Conservation (phyloP, 2,329 filamentous ascomycete genomes). For the Colletotrichum sp. region DNA sequence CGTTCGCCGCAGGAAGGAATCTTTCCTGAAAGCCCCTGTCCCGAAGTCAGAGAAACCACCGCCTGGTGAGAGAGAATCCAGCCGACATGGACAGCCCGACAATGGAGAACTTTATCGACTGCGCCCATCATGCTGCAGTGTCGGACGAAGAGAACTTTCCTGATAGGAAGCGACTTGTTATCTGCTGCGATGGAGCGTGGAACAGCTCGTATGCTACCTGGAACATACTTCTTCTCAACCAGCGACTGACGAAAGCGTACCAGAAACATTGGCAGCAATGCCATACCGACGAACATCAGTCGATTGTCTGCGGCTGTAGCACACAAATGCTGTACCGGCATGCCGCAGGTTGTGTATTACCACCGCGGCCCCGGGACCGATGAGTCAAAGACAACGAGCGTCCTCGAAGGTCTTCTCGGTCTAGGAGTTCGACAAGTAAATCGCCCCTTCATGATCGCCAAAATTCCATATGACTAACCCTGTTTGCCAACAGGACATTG, state of each 20-base stretch:
- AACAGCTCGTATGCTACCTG: conserved; percentile 25
- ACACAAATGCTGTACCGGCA: conserved; percentile 29
- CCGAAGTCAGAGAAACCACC: neutral
- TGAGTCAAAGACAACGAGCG: conserved; percentile 23
- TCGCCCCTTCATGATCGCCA: rapidly evolving
- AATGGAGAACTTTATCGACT: neutral
- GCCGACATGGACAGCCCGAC: neutral
- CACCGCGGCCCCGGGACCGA: conserved; percentile 38
- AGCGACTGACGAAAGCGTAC: neutral
- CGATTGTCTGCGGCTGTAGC: conserved; percentile 35
- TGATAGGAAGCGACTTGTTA: conserved; percentile 28
- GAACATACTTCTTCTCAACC: rapidly evolving
- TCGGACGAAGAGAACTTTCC: neutral
- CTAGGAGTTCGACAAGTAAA: conserved; percentile 25
- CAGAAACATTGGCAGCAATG: neutral
- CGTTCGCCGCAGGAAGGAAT: neutral
- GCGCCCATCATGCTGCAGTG: neutral
- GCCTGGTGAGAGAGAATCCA: neutral
- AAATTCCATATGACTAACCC: neutral
- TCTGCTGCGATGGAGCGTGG: conserved; percentile 44
- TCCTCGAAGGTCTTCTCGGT: conserved; percentile 27
- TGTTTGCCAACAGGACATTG: conserved; percentile 26
- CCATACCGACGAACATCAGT: conserved; percentile 34
- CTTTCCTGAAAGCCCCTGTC: neutral
- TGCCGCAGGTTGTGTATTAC: conserved; percentile 41